Evolutionary conservation across 192 early-diverging fungal genomes (phyloP), one percentile per base, ranked within the genome.

Genomic region (Podila epicladia): DNA sequence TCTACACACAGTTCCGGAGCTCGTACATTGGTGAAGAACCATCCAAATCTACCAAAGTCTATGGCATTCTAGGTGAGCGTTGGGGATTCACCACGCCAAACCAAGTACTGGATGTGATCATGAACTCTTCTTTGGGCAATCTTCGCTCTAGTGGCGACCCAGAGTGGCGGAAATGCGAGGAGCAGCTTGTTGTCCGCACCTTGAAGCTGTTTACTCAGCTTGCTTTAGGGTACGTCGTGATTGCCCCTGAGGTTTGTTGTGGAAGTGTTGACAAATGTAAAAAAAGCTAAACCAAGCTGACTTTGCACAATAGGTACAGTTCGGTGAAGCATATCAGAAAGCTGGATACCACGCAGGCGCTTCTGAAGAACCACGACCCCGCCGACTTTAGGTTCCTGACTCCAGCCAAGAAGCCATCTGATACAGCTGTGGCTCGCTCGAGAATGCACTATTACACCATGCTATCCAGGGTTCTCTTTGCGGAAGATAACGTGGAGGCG

Each of bases 171-270:
- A 73, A 72, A 26, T 65, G 64, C 24, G 77, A 80, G 28, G 77
- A 80, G 49, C 65, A 69, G 49, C 67, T 80, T 2, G 71, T 73
- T 8, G 71, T 82, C 9, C 85, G 87, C 37, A 92, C 93, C 13
- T 78, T 97, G 55, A 85, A 88, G 55, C 83, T 97, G 28, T 92
- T 96, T 64, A 89, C 91, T 63, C 94, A 97, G 41, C 74, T 97
- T 45, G 87, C 94, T 0, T 88, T 85, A 17, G 94, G 94, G 72
- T 90, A 83, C 45, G 69, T 72, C 29, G 5, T 24, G 2, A 58
- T 31, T 22, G 62, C 24, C 19, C 12, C 48, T 41, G 24, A 28
- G 20, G 35, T 26, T 26, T 15, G 11, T 22, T 32, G 37, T 11
- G 59, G 19, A 67, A 22, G n/a, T 31, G 22, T 45, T 83, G 33